A percentile compares a stretch with the other conserved stretches of the same genome.
phyloP scores from a whole-genome alignment of 805 yeast species.

The Alloascoidea hylecoeti region DNA sequence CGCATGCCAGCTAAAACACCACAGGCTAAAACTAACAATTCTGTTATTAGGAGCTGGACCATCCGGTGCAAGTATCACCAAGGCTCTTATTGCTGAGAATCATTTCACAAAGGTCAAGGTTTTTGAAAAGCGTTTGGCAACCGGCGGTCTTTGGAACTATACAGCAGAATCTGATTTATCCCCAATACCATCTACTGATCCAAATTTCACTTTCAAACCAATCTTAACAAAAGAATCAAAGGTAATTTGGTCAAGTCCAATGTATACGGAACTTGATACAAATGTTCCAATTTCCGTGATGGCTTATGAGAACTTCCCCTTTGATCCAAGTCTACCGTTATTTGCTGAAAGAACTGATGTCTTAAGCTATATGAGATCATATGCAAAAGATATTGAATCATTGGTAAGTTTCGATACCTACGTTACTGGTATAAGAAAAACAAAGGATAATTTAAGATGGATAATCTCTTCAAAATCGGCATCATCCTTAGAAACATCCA shows the following conservation, averaged over 20 bases:
- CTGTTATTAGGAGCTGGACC: constrained; percentile 83
- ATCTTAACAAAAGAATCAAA: constrained; percentile 5
- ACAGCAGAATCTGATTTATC: constrained; percentile 17
- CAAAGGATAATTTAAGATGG: constrained; percentile 28
- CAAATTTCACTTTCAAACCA: constrained; percentile 11
- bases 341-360: constrained; percentile 56
- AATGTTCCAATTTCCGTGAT: constrained; percentile 52
- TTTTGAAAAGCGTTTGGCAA: constrained; percentile 39
- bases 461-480: constrained; percentile 19
- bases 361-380: constrained; percentile 40
- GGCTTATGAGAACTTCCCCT: constrained; percentile 46
- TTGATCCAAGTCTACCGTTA: constrained; percentile 27
- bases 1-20: too few relatives aligned
- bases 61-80: constrained; percentile 50
- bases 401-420: constrained; percentile 30
- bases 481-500: constrained; percentile 13
- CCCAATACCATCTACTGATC: constrained; percentile 21
- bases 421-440: constrained; percentile 27
- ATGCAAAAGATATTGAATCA: constrained; percentile 27
- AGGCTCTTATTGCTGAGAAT: constrained; percentile 42
- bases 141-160: constrained; percentile 80
- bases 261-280: constrained; percentile 56
- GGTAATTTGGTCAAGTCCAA: constrained; percentile 34
- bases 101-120: constrained; percentile 33
- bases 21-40: too few relatives aligned